A percentile compares a stretch with the other conserved stretches of the same genome.
Evolutionary conservation across 129 eudicot species (phyloP).

Genomic region (Mikania micrantha): DNA sequence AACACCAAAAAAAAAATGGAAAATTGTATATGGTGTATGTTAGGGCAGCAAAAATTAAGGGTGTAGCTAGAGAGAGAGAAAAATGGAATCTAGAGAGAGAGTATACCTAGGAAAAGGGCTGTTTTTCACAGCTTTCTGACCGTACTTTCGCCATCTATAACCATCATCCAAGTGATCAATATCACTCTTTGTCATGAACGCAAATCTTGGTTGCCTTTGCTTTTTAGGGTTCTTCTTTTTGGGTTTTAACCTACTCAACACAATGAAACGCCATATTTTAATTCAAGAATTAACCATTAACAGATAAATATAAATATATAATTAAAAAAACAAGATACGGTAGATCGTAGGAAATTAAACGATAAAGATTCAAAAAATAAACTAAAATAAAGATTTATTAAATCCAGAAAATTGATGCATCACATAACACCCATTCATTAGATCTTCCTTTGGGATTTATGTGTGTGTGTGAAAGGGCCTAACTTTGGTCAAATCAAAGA

Average conservation of each 20-base stretch:
- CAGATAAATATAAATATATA: neutral
- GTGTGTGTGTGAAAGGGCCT: constrained; percentile 14
- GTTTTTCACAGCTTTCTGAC: constrained; percentile 98
- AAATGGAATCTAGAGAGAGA: constrained; percentile 19
- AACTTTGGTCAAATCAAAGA: constrained; percentile 24
- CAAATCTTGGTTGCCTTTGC: constrained; percentile 87
- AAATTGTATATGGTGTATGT: neutral
- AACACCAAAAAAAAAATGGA: neutral
- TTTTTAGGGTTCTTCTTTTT: constrained; percentile 77
- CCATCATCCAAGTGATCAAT: constrained; percentile 98
- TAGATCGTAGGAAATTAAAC: constrained; percentile 12
- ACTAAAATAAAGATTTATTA: constrained; percentile 19
- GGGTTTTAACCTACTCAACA: constrained; percentile 43
- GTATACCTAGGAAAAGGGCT: constrained; percentile 98
- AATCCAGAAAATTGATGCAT: constrained; percentile 14
- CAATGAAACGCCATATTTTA: constrained; percentile 11
- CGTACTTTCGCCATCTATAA: constrained; percentile 95
- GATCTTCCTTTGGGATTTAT: constrained; percentile 10
- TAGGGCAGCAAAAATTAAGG: constrained; percentile 14
- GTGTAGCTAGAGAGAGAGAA: constrained; percentile 8
- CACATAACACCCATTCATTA: constrained; percentile 31
- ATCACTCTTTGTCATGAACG: constrained; percentile 97
- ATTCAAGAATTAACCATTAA: constrained; percentile 7
- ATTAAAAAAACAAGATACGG: neutral
- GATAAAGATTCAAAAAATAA: constrained; percentile 9